phyloP scores from a whole-genome alignment of 257 asterid species.

The Jacaranda copaia region DNA sequence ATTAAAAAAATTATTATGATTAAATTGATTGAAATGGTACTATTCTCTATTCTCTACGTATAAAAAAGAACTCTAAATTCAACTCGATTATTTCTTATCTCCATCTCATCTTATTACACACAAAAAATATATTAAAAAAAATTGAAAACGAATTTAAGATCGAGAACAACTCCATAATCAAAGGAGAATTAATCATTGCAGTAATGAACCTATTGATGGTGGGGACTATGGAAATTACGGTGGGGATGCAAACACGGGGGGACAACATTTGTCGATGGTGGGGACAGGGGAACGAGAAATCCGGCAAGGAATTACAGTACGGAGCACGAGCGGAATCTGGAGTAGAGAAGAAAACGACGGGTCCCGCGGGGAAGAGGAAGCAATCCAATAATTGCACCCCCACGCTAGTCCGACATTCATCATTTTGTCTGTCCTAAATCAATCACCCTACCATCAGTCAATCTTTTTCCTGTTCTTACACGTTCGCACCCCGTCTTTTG shows the following conservation, averaged over 20 bases:
- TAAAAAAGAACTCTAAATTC: too few relatives aligned
- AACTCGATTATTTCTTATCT: too few relatives aligned
- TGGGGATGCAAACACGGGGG: neutral
- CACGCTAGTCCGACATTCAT: slow-evolving; percentile 92
- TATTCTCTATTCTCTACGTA: too few relatives aligned
- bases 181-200: too few relatives aligned
- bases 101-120: too few relatives aligned
- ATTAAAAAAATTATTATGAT: too few relatives aligned
- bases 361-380: slow-evolving; percentile 32
- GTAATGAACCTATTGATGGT: neutral
- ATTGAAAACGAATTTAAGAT: too few relatives aligned
- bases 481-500: slow-evolving; percentile 40
- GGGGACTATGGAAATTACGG: neutral
- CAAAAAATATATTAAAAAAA: too few relatives aligned
- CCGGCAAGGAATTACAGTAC: slow-evolving; percentile 64
- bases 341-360: slow-evolving; percentile 45
- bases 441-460: slow-evolving; percentile 32
- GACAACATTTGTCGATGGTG: neutral
- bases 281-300: slow-evolving; percentile 54
- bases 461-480: slow-evolving; percentile 52
- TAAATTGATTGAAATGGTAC: too few relatives aligned
- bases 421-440: slow-evolving; percentile 66
- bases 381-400: slow-evolving; percentile 77
- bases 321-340: slow-evolving; percentile 47
- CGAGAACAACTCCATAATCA: too few relatives aligned